These are phyloP conservation scores for Ceratobasidium theobromae DNA, from an alignment of 1,284 basidiomycete species.

Conservation along the genomic window DNA sequence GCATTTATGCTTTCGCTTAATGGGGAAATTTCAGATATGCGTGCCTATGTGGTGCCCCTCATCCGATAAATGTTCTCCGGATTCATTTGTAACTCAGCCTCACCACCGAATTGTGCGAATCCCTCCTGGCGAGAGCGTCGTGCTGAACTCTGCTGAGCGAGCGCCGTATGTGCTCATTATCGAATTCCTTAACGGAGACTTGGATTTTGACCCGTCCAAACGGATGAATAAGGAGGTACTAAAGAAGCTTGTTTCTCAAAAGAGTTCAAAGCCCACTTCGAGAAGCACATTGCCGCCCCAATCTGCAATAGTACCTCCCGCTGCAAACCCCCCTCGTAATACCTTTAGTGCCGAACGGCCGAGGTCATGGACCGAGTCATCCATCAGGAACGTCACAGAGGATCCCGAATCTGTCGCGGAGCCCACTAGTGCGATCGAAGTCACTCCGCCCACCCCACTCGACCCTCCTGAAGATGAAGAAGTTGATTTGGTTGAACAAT, in stretches of 20 bases:
- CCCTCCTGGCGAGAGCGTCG: conserved; percentile 96
- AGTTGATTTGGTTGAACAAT: conserved; percentile 91
- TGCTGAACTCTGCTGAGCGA: conserved; percentile 95
- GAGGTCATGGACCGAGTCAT: conserved; percentile 18
- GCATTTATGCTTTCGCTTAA: conserved; percentile 17
- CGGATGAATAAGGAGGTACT: conserved; percentile 84
- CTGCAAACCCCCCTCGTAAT: neutral
- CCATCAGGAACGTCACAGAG: neutral
- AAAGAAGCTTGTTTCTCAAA: conserved; percentile 79
- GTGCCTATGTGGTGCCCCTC: conserved; percentile 96
- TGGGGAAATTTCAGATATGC: conserved; percentile 63
- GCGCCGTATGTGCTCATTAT: conserved; percentile 93
- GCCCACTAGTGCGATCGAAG: conserved; percentile 11
- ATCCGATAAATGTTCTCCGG: conserved; percentile 54
- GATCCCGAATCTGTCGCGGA: conserved; percentile 7
- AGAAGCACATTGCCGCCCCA: conserved; percentile 13
- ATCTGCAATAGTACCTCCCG: no score
- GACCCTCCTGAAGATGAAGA: conserved; percentile 63
- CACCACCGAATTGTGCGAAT: conserved; percentile 97
- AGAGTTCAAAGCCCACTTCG: conserved; percentile 54
- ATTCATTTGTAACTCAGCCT: conserved; percentile 52
- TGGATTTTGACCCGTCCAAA: conserved; percentile 90
- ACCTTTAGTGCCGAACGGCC: neutral
- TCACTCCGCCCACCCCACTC: conserved; percentile 31
- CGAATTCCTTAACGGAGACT: conserved; percentile 87